Conservation (phyloP, 1,139 yeast genomes). For the Taphrina betulina region DNA sequence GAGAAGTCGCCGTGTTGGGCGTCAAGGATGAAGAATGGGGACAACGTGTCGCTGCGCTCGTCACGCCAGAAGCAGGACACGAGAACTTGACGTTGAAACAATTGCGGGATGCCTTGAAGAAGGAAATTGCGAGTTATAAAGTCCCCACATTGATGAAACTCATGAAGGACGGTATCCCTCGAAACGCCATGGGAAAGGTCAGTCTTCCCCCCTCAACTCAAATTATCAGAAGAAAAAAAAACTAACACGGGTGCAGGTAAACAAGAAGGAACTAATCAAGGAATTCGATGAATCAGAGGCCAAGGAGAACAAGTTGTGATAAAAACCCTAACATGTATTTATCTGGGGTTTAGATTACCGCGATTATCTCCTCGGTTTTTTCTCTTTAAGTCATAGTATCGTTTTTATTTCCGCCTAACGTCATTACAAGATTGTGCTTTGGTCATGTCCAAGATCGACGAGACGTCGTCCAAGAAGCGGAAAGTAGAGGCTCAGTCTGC, state of each 20-base stretch:
- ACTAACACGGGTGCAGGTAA: too few relatives aligned
- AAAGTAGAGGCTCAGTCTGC: slow-evolving; percentile 19
- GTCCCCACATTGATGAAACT: slow-evolving; percentile 41
- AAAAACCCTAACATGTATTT: too few relatives aligned
- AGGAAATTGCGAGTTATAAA: slow-evolving; percentile 42
- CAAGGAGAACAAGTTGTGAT: slow-evolving; percentile 7
- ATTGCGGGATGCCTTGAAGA: slow-evolving; percentile 41
- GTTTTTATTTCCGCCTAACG: too few relatives aligned
- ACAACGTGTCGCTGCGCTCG: slow-evolving; percentile 45
- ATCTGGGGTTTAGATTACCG: too few relatives aligned
- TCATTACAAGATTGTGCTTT: too few relatives aligned
- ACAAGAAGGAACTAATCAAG: slow-evolving; percentile 42
- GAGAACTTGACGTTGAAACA: slow-evolving; percentile 37
- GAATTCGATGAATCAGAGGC: slow-evolving; percentile 34
- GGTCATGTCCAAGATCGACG: too few relatives aligned
- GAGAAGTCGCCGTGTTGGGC: slow-evolving; percentile 46
- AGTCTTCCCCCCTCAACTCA: too few relatives aligned
- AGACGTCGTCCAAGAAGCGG: too few relatives aligned
- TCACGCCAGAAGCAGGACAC: slow-evolving; percentile 36
- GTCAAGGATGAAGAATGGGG: slow-evolving; percentile 46
- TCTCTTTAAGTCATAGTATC: too few relatives aligned
- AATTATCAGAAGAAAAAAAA: too few relatives aligned
- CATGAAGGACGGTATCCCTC: slow-evolving; percentile 40
- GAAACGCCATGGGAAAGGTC: slow-evolving; percentile 46
- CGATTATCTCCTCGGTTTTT: too few relatives aligned